A percentile compares a stretch with the other conserved stretches of the same genome.
Conservation (phyloP, 1,284 basidiomycete genomes). For the Ustilago tritici region DNA sequence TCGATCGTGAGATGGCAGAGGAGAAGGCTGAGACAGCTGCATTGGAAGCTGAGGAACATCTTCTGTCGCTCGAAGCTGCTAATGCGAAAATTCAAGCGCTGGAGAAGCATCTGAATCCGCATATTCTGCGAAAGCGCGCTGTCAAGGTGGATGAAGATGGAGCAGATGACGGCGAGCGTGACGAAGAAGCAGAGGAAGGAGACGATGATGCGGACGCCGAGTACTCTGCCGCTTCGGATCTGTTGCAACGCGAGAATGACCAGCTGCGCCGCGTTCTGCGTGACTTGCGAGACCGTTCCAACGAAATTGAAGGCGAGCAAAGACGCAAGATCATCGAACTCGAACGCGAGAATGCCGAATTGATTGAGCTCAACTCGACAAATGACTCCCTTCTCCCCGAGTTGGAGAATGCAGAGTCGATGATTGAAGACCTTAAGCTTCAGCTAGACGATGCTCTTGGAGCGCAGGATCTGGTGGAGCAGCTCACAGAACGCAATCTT, state of each 20-base stretch:
- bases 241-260: slow-evolving; percentile 96
- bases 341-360: slow-evolving; percentile 80
- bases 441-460: slow-evolving; percentile 95
- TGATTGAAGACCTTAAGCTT: slow-evolving; percentile 91
- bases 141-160: slow-evolving; percentile 71
- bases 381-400: slow-evolving; percentile 49
- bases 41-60: slow-evolving; percentile 82
- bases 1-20: slow-evolving; percentile 97
- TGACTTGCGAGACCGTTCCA: slow-evolving; percentile 62
- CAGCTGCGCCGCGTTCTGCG: slow-evolving; percentile 88
- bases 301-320: slow-evolving; percentile 88
- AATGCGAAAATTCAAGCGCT: slow-evolving; percentile 71
- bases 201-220: slow-evolving; percentile 18
- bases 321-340: slow-evolving; percentile 84
- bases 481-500: slow-evolving; percentile 93
- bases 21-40: slow-evolving; percentile 86
- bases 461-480: slow-evolving; percentile 94
- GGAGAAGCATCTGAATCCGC: slow-evolving; percentile 47
- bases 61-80: slow-evolving; percentile 85
- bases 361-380: slow-evolving; percentile 52
- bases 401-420: slow-evolving; percentile 71
- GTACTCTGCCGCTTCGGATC: slow-evolving; percentile 72
- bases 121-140: slow-evolving; percentile 28
- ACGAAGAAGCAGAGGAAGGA: slow-evolving; percentile 13
- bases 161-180: slow-evolving; percentile 10